phyloP scores from a whole-genome alignment of 1,284 basidiomycete genomes.

The Erythrobasidium hasegawianum region DNA sequence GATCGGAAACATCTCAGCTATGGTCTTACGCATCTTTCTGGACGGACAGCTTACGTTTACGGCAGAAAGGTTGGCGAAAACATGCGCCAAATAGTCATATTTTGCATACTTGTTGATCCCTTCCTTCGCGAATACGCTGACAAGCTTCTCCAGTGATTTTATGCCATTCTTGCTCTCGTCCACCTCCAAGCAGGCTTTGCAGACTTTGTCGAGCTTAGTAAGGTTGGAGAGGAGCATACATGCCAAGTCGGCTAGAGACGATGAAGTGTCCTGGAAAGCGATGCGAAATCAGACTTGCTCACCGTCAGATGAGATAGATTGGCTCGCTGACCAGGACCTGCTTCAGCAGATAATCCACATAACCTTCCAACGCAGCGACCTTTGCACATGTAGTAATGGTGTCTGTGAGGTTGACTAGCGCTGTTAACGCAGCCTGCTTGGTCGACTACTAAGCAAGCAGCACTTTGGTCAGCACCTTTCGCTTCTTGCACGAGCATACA shows the following conservation, averaged over 20 bases:
- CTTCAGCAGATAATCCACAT: conserved; percentile 77
- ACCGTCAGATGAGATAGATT: no score
- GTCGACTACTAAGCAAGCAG: conserved; percentile 60
- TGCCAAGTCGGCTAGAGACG: conserved; percentile 86
- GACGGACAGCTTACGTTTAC: conserved; percentile 53
- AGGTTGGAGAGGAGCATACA: conserved; percentile 96
- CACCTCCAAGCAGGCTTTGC: conserved; percentile 58
- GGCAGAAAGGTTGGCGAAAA: conserved; percentile 82
- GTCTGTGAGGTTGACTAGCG: conserved; percentile 90
- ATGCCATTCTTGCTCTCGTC: conserved; percentile 21
- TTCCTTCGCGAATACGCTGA: conserved; percentile 75
- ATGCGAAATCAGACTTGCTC: conserved; percentile 5
- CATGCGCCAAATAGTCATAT: conserved; percentile 82
- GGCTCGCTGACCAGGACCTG: conserved; percentile 76
- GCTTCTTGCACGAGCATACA: background rate
- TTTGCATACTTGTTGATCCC: conserved; percentile 47
- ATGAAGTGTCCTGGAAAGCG: conserved; percentile 69
- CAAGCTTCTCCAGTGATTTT: conserved; percentile 36
- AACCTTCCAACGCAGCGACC: conserved; percentile 65
- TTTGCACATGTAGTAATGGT: conserved; percentile 65
- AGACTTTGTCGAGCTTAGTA: conserved; percentile 70
- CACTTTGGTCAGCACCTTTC: background rate
- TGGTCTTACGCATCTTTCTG: conserved; percentile 8
- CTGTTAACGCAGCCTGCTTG: conserved; percentile 91
- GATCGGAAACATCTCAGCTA: background rate